These are phyloP conservation scores for Neurospora tetrasperma DNA, from an alignment of 495 filamentous ascomycete species.

Conservation along the genomic window DNA sequence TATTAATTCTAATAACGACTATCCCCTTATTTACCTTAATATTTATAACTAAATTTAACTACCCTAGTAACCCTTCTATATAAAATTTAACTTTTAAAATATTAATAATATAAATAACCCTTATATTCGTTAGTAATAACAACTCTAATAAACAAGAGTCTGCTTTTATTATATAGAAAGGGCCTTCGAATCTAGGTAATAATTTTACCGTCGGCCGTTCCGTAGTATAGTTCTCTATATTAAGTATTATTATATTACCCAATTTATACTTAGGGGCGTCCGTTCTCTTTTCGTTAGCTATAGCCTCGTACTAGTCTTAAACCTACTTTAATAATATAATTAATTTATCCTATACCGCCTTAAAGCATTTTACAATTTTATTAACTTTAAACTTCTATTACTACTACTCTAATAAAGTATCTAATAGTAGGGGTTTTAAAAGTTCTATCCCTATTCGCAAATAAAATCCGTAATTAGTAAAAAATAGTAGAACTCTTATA, in stretches of 20 bases:
- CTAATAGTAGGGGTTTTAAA: no score
- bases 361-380: no score
- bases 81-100: neutral
- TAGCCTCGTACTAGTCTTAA: neutral
- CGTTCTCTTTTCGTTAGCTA: neutral
- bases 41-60: neutral
- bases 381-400: no score
- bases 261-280: neutral
- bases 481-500: no score
- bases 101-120: neutral
- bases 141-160: neutral
- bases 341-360: no score
- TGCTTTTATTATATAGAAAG: neutral
- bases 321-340: neutral
- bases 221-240: neutral
- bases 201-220: neutral
- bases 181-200: neutral
- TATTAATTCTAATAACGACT: neutral
- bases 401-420: no score
- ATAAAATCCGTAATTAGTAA: no score
- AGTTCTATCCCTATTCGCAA: no score
- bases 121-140: no score
- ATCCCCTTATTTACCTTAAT: neutral
- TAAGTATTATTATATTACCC: neutral
- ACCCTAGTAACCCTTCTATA: fast-evolving